phyloP scores from a whole-genome alignment of 345 rosid species.

The Salix arbutifolia region DNA sequence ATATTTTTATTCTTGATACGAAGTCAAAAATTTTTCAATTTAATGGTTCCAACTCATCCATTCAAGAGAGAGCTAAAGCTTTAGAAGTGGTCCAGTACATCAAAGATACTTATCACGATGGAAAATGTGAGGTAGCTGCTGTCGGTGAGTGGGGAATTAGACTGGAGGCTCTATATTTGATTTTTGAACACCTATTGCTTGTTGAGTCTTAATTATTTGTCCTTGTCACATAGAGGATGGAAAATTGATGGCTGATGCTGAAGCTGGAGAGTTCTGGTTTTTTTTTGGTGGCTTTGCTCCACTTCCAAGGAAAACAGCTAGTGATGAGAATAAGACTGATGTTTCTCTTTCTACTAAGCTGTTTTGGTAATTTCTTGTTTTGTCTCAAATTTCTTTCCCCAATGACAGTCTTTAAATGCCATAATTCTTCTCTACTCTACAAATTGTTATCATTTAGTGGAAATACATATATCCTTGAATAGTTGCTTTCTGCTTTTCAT shows the following conservation, averaged over 20 bases:
- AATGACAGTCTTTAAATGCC: background rate
- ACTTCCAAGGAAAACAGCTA: slow-evolving; percentile 69
- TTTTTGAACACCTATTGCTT: background rate
- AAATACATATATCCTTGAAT: background rate
- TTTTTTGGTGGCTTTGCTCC: slow-evolving; percentile 99
- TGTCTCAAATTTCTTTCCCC: slow-evolving; percentile 4
- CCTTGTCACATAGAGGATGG: slow-evolving; percentile 69
- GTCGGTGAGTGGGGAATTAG: slow-evolving; percentile 59
- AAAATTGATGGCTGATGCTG: slow-evolving; percentile 97
- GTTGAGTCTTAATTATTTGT: slow-evolving; percentile 16
- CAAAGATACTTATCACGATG: slow-evolving; percentile 92
- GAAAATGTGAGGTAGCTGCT: slow-evolving; percentile 89
- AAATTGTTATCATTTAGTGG: background rate
- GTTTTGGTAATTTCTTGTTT: slow-evolving; percentile 44
- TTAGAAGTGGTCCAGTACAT: slow-evolving; percentile 96
- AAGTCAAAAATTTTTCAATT: slow-evolving; percentile 89
- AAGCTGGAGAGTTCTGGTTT: slow-evolving; percentile 96
- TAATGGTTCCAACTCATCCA: slow-evolving; percentile 89
- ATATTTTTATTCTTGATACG: slow-evolving; percentile 93
- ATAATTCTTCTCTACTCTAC: background rate
- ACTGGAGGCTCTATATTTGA: slow-evolving; percentile 7
- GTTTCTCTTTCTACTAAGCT: slow-evolving; percentile 53
- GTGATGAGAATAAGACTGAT: slow-evolving; percentile 43
- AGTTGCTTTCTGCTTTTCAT: background rate
- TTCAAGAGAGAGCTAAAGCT: slow-evolving; percentile 99